phyloP scores from a whole-genome alignment of 352 stramenopile species.

The Phytophthora megakarya region DNA sequence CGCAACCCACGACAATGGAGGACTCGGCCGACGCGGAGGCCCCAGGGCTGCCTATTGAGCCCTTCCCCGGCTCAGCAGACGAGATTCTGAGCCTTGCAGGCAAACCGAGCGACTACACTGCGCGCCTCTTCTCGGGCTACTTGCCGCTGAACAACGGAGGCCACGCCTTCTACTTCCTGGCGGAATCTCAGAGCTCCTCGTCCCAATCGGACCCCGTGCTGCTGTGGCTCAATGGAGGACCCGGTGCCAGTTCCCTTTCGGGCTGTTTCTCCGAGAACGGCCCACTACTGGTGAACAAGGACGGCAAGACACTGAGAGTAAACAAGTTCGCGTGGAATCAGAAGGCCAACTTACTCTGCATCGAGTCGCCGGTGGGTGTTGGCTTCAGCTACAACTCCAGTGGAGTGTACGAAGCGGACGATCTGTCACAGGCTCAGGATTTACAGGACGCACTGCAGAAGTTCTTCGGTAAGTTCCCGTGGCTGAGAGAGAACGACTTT shows the following conservation, averaged over 20 bases:
- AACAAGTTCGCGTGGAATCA: conserved; percentile 69
- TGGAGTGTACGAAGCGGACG: conserved; percentile 71
- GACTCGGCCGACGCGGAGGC: conserved; percentile 25
- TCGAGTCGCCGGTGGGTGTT: conserved; percentile 67
- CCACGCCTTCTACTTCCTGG: conserved; percentile 73
- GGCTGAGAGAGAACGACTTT: conserved; percentile 78
- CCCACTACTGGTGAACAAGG: conserved; percentile 62
- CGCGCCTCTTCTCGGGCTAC: conserved; percentile 65
- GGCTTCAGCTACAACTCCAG: conserved; percentile 72
- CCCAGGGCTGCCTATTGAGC: neutral
- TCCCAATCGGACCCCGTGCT: conserved; percentile 53
- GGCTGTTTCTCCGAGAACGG: conserved; percentile 77
- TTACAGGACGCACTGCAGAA: conserved; percentile 80
- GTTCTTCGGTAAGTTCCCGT: conserved; percentile 89
- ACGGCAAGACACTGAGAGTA: conserved; percentile 47
- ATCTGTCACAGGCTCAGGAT: conserved; percentile 74
- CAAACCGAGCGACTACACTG: conserved; percentile 54
- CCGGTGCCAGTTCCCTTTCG: conserved; percentile 58
- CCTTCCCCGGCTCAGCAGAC: conserved; percentile 48
- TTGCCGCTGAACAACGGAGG: conserved; percentile 56
- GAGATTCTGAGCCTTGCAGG: conserved; percentile 51
- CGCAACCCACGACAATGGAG: conserved; percentile 17
- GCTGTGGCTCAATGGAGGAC: conserved; percentile 75
- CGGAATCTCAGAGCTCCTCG: conserved; percentile 57
- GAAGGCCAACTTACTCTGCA: conserved; percentile 58